Percentiles rank a stretch among this genome's conserved stretches.
Conservation (phyloP, 78 protist genomes). For the Guillardia theta region DNA sequence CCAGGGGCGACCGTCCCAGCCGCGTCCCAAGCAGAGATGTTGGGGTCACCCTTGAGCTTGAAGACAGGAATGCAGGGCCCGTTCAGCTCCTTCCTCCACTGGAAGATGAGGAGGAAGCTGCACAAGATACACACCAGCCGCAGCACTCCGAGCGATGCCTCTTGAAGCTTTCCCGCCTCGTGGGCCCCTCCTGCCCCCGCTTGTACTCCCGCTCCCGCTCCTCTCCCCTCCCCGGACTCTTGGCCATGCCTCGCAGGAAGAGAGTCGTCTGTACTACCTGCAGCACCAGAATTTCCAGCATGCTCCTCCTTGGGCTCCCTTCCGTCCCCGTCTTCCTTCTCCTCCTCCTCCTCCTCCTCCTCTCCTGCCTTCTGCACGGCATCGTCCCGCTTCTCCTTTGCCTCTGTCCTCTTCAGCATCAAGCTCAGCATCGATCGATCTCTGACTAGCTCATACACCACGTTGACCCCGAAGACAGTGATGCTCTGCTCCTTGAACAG, state of each 20-base stretch:
- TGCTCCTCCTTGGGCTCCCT: neutral
- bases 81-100: neutral
- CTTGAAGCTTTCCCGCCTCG: neutral
- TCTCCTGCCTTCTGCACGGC: neutral
- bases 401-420: neutral
- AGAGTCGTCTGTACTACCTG: neutral
- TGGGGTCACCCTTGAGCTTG: constrained; percentile 36
- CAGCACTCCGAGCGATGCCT: neutral
- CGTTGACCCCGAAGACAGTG: neutral
- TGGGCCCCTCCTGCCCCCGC: neutral
- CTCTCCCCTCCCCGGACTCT: neutral
- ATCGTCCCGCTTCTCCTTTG: neutral
- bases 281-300: neutral
- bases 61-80: neutral
- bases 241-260: neutral
- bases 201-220: neutral
- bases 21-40: constrained; percentile 28
- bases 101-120: neutral
- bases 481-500: constrained; percentile 7
- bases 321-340: neutral
- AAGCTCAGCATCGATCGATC: too few relatives aligned
- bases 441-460: neutral
- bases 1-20: constrained; percentile 37
- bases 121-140: neutral
- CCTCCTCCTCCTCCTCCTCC: neutral